These are phyloP conservation scores for Stachybotrys echinatus DNA, from an alignment of 2,329 filamentous ascomycete species.

Conservation along the genomic window DNA sequence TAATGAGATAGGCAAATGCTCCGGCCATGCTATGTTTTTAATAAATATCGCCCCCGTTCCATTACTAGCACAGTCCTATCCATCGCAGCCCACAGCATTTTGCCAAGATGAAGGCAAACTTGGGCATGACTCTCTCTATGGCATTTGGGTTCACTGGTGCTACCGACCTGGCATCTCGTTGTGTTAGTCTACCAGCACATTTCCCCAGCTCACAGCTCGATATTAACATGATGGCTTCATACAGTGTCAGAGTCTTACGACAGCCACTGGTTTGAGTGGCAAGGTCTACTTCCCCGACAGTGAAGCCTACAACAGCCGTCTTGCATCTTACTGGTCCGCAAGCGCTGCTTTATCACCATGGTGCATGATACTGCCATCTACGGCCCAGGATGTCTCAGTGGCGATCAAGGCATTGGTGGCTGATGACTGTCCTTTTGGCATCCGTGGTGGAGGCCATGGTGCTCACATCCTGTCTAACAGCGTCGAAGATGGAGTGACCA, in stretches of 20 bases:
- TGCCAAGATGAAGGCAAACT: too few relatives aligned
- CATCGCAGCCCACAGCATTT: too few relatives aligned
- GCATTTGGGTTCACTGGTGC: too few relatives aligned
- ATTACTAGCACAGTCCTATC: too few relatives aligned
- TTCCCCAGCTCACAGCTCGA: too few relatives aligned
- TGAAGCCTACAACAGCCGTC: conserved; percentile 19
- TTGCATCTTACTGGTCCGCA: conserved; percentile 29
- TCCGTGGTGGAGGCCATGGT: conserved; percentile 32
- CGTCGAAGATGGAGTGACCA: conserved; percentile 28
- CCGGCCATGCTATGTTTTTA: too few relatives aligned
- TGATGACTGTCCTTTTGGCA: conserved; percentile 27
- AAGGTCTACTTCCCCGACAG: conserved; percentile 22
- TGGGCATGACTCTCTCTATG: too few relatives aligned
- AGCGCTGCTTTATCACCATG: conserved; percentile 27
- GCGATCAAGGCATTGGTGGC: conserved; percentile 25
- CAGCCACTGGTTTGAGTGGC: conserved; percentile 13
- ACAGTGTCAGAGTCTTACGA: conserved; percentile 20
- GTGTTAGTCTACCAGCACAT: too few relatives aligned
- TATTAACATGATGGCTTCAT: too few relatives aligned
- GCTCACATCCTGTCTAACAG: conserved; percentile 26
- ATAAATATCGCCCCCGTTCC: too few relatives aligned
- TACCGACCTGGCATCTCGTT: too few relatives aligned
- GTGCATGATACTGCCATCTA: conserved; percentile 28
- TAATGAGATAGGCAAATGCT: too few relatives aligned
- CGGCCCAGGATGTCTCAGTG: conserved; percentile 28